These are phyloP conservation scores for Salix dunnii DNA, from an alignment of 345 rosid genomes.

Conservation along the genomic window DNA sequence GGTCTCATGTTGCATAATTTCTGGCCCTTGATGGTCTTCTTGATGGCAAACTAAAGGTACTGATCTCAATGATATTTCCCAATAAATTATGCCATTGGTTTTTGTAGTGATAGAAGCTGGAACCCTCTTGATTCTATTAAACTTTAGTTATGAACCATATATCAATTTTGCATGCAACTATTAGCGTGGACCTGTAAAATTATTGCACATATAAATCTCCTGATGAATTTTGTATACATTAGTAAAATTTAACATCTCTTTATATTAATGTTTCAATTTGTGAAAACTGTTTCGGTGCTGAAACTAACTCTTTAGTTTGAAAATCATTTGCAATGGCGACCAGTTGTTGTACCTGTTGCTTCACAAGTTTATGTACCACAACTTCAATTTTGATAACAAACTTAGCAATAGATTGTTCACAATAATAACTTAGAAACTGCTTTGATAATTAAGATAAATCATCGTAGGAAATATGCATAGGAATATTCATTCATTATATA, in stretches of 20 bases:
- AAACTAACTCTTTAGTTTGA: neutral
- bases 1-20: slow-evolving; percentile 94
- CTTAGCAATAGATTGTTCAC: too few relatives aligned
- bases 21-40: slow-evolving; percentile 88
- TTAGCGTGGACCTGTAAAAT: neutral
- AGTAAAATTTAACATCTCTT: neutral
- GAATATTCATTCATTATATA: too few relatives aligned
- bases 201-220: too few relatives aligned
- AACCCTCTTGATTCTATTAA: neutral
- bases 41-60: slow-evolving; percentile 86
- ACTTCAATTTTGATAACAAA: too few relatives aligned
- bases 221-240: too few relatives aligned
- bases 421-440: too few relatives aligned
- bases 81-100: neutral
- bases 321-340: slow-evolving; percentile 68
- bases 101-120: neutral
- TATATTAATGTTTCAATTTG: neutral
- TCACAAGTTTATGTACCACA: too few relatives aligned
- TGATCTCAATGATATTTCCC: neutral
- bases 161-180: neutral
- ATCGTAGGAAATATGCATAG: too few relatives aligned
- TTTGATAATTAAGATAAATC: too few relatives aligned
- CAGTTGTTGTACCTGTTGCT: slow-evolving; percentile 59
- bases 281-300: neutral
- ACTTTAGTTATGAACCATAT: neutral